Evolutionary conservation across 1,139 yeast genomes (phyloP), one percentile per base, ranked within the genome.

Genomic region (Yarrowia galli): DNA sequence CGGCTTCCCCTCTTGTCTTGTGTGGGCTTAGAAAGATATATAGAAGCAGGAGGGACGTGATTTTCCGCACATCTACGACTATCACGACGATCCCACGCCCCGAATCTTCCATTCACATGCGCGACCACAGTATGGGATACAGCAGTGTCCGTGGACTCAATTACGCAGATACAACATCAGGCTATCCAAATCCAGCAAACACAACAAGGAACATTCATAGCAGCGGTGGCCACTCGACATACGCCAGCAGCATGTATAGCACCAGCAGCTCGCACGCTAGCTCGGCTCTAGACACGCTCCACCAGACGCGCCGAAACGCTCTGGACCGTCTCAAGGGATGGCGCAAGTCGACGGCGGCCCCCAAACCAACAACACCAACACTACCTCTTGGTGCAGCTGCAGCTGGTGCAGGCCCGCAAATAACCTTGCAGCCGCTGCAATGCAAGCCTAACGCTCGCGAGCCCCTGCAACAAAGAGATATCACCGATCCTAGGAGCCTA

Each of bases 341-440:
- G 63, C 63, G 63, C 48, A 38, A 40, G 46, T 23, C 40, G 22
- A 7, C 16, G 8, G 35, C 36, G 3, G 13, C 20, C 7, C 16
- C 48, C 35, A 46, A 25, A n/a, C 35, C 51, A n/a, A 7, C 32
- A 7, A 5, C 49, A 9, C 23, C 10, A 13, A 12, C 38, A 28
- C 32, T 10, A 28, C 10, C 9, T 28, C 32, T 28, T 28, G 32
- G 32, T 15, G 16, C 13, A 35, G 38, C 42, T 32, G 40, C 18
- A 35, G 43, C 18, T 5, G 32, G 18, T 23, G 35, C 60, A 36
- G 18, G 25, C 32, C 43, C 60, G 8, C 45, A 36, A 32, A 54
- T 38, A 54, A 54, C 22, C 32, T 54, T 23, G 45, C 60, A 54
- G 45, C 63, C 63, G 63, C 46, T 56, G 63, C 63, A 56, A 56